A percentile compares a stretch with the other conserved stretches of the same genome.
phyloP scores from a whole-genome alignment of 257 asterid genomes.

The Plantago major region DNA sequence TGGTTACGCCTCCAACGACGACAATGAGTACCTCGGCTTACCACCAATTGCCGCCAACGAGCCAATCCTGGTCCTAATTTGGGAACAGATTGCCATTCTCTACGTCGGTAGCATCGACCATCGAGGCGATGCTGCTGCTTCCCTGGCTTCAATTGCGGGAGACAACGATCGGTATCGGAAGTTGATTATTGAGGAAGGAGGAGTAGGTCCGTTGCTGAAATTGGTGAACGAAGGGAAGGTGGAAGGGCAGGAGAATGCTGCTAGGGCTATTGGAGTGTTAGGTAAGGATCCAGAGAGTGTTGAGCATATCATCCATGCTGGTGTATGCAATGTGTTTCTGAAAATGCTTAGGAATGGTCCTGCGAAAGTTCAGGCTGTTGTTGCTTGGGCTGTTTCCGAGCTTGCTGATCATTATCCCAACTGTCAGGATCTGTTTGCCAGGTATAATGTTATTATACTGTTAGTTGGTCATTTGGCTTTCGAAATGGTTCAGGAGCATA shows the following conservation, averaged over 20 bases:
- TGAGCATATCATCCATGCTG: constrained; percentile 61
- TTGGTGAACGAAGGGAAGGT: constrained; percentile 57
- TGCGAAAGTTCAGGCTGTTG: constrained; percentile 62
- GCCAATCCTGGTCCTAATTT: constrained; percentile 62
- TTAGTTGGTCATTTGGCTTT: constrained; percentile 63
- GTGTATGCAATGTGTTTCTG: constrained; percentile 58
- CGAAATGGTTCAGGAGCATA: constrained; percentile 68
- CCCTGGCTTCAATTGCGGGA: constrained; percentile 57
- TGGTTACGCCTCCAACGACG: constrained; percentile 56
- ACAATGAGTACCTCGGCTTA: constrained; percentile 56
- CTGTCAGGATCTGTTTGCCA: constrained; percentile 63
- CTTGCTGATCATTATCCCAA: constrained; percentile 51
- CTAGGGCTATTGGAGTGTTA: constrained; percentile 56
- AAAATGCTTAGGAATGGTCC: constrained; percentile 65
- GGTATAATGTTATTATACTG: constrained; percentile 50
- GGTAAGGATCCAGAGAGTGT: constrained; percentile 71
- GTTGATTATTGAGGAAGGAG: constrained; percentile 70
- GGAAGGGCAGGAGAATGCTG: constrained; percentile 69
- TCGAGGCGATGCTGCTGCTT: constrained; percentile 63
- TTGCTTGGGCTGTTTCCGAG: constrained; percentile 73
- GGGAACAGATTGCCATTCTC: constrained; percentile 77
- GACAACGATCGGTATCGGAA: constrained; percentile 65
- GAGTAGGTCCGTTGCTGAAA: constrained; percentile 58
- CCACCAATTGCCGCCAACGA: constrained; percentile 83
- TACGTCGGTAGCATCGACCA: constrained; percentile 49